These are phyloP conservation scores for Rheum nobile DNA, from an alignment of 148 eudicot genomes.

Conservation along the genomic window DNA sequence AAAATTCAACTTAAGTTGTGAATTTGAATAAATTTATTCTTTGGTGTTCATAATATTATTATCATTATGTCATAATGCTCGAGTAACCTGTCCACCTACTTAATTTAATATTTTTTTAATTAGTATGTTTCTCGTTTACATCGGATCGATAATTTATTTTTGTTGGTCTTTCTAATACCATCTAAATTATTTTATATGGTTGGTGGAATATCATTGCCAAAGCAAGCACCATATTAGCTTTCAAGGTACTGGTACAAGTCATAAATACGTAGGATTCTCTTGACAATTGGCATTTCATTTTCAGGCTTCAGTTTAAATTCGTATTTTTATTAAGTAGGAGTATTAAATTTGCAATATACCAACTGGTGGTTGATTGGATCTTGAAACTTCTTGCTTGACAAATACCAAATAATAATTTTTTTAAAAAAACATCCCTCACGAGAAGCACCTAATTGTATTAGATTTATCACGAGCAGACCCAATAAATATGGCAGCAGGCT, in stretches of 20 bases:
- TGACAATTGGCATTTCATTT: constrained; percentile 8
- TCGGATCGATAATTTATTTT: not conserved
- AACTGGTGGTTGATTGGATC: constrained; percentile 4
- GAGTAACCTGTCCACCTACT: not conserved
- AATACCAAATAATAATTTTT: not conserved
- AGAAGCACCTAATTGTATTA: not conserved
- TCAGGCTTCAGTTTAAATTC: not conserved
- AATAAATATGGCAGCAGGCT: not conserved
- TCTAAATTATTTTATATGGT: constrained; percentile 2
- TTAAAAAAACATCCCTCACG: not conserved
- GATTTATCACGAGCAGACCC: not conserved
- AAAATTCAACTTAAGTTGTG: not conserved
- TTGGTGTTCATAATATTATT: not conserved
- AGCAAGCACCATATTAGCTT: not conserved
- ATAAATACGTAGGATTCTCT: not conserved
- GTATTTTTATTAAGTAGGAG: no score
- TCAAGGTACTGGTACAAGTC: not conserved
- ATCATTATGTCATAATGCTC: not conserved
- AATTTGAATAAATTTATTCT: constrained; percentile 7
- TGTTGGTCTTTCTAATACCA: not conserved
- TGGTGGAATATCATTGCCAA: constrained; percentile 5
- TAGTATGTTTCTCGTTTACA: not conserved
- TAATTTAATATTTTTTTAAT: not conserved
- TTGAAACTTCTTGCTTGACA: not conserved
- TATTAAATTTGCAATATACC: not conserved